These are phyloP conservation scores for Vitis vinifera DNA, from an alignment of 164 flowering plant species.

Conservation along the genomic window DNA sequence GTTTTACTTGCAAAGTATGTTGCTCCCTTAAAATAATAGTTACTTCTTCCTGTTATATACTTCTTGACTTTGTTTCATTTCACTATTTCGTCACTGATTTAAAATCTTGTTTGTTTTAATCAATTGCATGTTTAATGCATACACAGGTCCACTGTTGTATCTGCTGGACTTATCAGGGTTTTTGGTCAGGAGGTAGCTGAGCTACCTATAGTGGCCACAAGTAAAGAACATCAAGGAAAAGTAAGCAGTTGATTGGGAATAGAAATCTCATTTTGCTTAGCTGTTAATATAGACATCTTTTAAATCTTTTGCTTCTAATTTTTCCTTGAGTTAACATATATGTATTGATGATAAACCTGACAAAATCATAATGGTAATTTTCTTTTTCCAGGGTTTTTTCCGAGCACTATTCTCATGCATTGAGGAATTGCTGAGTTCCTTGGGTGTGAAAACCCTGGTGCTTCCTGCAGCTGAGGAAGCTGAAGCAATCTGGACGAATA, in stretches of 20 bases:
- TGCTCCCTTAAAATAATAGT: constrained; percentile 3
- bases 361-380: not conserved
- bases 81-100: not conserved
- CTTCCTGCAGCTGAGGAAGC: constrained; percentile 98
- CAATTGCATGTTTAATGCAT: constrained; percentile 6
- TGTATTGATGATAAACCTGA: no score
- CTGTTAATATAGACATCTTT: not conserved
- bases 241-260: constrained; percentile 36
- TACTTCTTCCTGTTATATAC: not conserved
- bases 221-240: constrained; percentile 75
- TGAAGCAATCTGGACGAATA: constrained; percentile 81
- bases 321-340: no score
- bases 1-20: constrained; percentile 76
- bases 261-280: not conserved
- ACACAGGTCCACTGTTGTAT: constrained; percentile 80
- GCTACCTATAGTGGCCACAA: constrained; percentile 92
- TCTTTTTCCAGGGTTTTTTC: constrained; percentile 71
- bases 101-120: not conserved
- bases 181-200: constrained; percentile 89
- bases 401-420: constrained; percentile 78
- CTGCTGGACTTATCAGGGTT: constrained; percentile 87
- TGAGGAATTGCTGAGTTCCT: constrained; percentile 53
- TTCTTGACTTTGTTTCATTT: not conserved
- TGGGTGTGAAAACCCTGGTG: constrained; percentile 72
- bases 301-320: not conserved